phyloP scores from a whole-genome alignment of 352 stramenopile genomes.

The Globisporangium mamillatum region DNA sequence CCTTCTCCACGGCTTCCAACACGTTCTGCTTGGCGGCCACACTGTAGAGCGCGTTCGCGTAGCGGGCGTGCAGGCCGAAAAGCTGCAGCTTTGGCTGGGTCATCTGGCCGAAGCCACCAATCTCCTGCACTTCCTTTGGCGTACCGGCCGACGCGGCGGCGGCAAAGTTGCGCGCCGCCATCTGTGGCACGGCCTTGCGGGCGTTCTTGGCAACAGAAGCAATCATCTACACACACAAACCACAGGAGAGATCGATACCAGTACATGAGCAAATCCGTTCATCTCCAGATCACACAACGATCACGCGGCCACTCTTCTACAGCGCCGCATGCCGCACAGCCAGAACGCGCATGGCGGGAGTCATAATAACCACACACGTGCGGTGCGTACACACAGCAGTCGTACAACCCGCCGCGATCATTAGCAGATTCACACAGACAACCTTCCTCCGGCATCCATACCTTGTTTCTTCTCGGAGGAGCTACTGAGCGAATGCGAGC shows the following conservation, averaged over 20 bases:
- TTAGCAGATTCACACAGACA: not conserved
- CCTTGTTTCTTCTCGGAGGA: constrained; percentile 22
- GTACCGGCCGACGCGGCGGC: constrained; percentile 26
- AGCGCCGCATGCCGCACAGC: not conserved
- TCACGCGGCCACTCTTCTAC: not conserved
- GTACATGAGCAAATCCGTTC: not conserved
- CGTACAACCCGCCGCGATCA: not conserved
- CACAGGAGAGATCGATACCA: not conserved
- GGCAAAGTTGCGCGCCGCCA: constrained; percentile 38
- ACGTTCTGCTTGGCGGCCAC: constrained; percentile 89
- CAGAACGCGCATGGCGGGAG: not conserved
- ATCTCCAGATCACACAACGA: not conserved
- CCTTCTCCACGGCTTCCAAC: constrained; percentile 83
- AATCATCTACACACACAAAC: constrained; percentile 40
- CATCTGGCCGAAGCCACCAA: constrained; percentile 78
- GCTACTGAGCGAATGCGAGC: constrained; percentile 22
- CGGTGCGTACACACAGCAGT: not conserved
- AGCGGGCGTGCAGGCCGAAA: constrained; percentile 95
- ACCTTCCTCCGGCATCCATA: not conserved
- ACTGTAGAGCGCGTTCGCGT: constrained; percentile 97
- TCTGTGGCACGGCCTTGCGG: constrained; percentile 37
- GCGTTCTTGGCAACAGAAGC: constrained; percentile 73
- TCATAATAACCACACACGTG: not conserved
- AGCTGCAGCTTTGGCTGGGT: constrained; percentile 91
- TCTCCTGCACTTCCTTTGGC: constrained; percentile 54